A percentile compares a stretch with the other conserved stretches of the same genome.
phyloP scores from a whole-genome alignment of 139 green algal genomes.

The Astrephomene gubernaculifera region DNA sequence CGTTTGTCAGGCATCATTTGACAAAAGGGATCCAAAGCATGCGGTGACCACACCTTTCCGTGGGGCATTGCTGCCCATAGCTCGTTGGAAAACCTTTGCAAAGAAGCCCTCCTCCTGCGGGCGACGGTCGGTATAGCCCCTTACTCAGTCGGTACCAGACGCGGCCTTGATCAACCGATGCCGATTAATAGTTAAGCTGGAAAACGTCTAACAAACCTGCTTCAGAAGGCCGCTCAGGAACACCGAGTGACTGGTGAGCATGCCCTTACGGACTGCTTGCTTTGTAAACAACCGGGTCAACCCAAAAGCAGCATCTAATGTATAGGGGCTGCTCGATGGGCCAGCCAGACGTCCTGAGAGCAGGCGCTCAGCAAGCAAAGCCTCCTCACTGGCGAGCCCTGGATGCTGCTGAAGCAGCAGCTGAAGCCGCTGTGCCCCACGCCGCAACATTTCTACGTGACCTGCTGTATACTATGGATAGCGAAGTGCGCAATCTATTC shows the following conservation, averaged over 20 bases:
- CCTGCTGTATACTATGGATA: too few relatives aligned
- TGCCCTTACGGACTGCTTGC: constrained; percentile 7
- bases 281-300: background rate
- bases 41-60: constrained; percentile 7
- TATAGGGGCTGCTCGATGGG: background rate
- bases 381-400: background rate
- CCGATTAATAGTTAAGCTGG: too few relatives aligned
- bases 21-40: background rate
- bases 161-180: too few relatives aligned
- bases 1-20: background rate
- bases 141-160: too few relatives aligned
- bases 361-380: constrained; percentile 16
- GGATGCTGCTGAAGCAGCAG: constrained; percentile 9
- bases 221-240: background rate
- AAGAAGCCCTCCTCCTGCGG: constrained; percentile 39
- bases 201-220: too few relatives aligned
- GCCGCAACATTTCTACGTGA: constrained; percentile 29
- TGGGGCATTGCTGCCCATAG: constrained; percentile 37
- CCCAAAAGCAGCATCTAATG: background rate
- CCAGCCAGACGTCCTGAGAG: constrained; percentile 22
- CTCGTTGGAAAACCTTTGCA: constrained; percentile 3
- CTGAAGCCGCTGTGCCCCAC: constrained; percentile 1
- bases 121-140: background rate
- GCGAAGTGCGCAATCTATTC: too few relatives aligned
- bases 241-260: constrained; percentile 15